These are phyloP conservation scores for Ilex aquifolium DNA, from an alignment of 257 asterid species.

Conservation along the genomic window DNA sequence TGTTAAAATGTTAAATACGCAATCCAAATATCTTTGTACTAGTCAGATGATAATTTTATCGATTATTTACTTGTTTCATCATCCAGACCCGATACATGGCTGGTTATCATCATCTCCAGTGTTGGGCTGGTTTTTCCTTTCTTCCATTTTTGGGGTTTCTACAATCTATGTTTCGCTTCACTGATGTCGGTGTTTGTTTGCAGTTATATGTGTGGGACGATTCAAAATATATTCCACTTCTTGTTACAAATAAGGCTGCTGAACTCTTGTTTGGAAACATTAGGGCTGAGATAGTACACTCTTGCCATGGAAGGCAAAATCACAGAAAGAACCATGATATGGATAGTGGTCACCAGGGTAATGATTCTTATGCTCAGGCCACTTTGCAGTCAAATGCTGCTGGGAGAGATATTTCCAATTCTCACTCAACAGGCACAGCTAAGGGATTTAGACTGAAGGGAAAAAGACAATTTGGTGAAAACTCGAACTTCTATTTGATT, in stretches of 20 bases:
- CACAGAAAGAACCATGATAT: conserved; percentile 5
- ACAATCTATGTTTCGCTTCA: too few species aligned
- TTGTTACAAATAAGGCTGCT: conserved; percentile 57
- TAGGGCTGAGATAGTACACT: conserved; percentile 43
- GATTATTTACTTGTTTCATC: too few species aligned
- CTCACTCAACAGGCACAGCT: neutral
- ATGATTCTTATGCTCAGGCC: neutral
- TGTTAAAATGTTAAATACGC: too few species aligned
- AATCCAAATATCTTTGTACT: too few species aligned
- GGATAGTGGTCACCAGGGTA: neutral
- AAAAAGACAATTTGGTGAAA: conserved; percentile 7
- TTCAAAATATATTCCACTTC: conserved; percentile 42
- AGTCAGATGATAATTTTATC: too few species aligned
- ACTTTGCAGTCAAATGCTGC: neutral
- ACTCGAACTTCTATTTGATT: conserved; percentile 34
- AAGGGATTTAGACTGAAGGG: conserved; percentile 2
- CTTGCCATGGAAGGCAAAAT: conserved; percentile 35
- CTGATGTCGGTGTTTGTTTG: neutral
- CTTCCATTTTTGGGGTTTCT: too few species aligned
- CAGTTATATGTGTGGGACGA: conserved; percentile 76
- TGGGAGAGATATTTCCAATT: conserved; percentile 2
- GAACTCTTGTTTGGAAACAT: conserved; percentile 54
- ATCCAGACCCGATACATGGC: too few species aligned
- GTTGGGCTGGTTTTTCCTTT: too few species aligned
- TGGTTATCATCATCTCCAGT: too few species aligned